phyloP scores from a whole-genome alignment of 1,284 basidiomycete genomes.

The Phellopilus nigrolimitatus region DNA sequence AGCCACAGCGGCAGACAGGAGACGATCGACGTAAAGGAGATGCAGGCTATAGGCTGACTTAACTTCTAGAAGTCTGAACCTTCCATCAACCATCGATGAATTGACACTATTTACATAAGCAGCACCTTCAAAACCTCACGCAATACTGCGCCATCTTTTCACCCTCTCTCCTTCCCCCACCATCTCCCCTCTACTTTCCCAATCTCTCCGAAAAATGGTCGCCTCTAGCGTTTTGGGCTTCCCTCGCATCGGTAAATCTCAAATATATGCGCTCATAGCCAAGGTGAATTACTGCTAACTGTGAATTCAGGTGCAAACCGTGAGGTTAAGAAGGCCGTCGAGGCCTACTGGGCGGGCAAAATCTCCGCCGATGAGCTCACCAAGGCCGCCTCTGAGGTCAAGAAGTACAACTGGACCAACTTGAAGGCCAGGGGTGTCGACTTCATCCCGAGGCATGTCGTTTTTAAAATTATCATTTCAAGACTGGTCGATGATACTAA shows the following conservation, averaged over 20 bases:
- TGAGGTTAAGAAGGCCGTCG: constrained; percentile 98
- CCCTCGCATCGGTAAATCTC: constrained; percentile 84
- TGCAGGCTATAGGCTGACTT: no score
- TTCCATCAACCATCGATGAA: constrained; percentile 5
- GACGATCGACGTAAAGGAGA: no score
- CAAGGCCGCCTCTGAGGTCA: constrained; percentile 84
- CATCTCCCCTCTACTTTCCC: constrained; percentile 1
- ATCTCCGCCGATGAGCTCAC: constrained; percentile 85
- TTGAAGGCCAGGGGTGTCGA: constrained; percentile 90
- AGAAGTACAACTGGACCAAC: constrained; percentile 86
- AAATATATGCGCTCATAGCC: constrained; percentile 5
- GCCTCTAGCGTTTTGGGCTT: constrained; percentile 90
- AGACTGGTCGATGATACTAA: constrained; percentile 22
- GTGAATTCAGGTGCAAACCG: constrained; percentile 72
- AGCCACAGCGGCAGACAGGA: no score
- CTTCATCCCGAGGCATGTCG: constrained; percentile 81
- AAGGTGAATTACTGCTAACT: constrained; percentile 3
- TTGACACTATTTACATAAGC: constrained; percentile 13
- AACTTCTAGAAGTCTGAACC: no score
- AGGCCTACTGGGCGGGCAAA: constrained; percentile 98
- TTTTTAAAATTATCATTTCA: constrained; percentile 16
- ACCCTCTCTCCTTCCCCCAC: constrained; percentile 2
- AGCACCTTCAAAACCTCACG: background rate
- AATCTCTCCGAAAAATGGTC: constrained; percentile 46
- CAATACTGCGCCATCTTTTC: constrained; percentile 2